Evolutionary conservation across 2,329 filamentous ascomycete genomes (phyloP), one percentile per base, ranked within the genome.

Genomic region (Teratosphaeria destructans): DNA sequence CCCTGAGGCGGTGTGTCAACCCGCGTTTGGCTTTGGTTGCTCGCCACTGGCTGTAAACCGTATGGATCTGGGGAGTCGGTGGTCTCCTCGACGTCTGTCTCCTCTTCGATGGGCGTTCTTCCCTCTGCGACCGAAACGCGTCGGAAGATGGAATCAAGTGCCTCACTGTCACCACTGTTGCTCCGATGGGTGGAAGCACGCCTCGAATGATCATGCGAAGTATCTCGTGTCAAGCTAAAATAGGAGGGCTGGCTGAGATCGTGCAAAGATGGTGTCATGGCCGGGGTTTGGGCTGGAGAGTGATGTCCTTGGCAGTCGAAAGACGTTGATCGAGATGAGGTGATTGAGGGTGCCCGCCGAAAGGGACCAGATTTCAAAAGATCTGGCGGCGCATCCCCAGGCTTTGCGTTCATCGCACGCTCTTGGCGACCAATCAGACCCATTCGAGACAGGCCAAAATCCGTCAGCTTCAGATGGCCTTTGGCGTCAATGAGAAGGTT

Each of bases 381-480:
- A 76, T 99, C 95, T 0, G 94, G 94, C 0, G 87, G 91, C n/a
- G 87, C 85, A 64, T 99, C 93, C 35, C 85, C 85, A 32, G 85
- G 71, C 82, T 85, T 83, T 77, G 82, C 86, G 70, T 87, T 94
- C 55, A 96, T 80, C 26, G 93, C 90, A 68, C 94, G 86, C 78
- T 99, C 97, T 75, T 99, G 94, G 68, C 94, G 89, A 61, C 94
- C 94, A 62, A 99, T 89, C 63, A 99, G 79, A 71, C 94, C 95
- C 93, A 99, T 97, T 32, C 94, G 86, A 12, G 94, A 99, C 29
- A 99, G 80, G 62, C 94, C 94, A 77, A 99, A 99, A 73, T 99
- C 94, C 1, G 95, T 99, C 67, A 99, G 80, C 75, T 99, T 99
- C 60, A 99, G 78, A 75, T 99, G 94, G 1, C 94, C 94, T 69